phyloP scores from a whole-genome alignment of 2,329 filamentous ascomycete genomes.

The Aspergillus ustus region DNA sequence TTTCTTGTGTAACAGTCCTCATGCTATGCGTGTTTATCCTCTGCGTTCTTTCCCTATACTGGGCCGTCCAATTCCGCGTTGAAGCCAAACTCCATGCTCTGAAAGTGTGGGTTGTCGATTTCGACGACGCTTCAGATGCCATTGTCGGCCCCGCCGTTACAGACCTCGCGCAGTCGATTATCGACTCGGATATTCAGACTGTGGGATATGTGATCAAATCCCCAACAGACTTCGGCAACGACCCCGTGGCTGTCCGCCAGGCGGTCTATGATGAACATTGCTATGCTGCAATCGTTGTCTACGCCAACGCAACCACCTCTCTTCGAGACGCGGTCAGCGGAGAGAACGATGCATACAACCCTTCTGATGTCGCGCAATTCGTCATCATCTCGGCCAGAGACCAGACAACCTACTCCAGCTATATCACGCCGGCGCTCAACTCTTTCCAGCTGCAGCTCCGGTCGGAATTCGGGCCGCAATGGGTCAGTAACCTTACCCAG shows the following conservation, averaged over 20 bases:
- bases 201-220: constrained; percentile 58
- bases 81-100: constrained; percentile 55
- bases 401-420: constrained; percentile 57
- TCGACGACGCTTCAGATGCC: constrained; percentile 59
- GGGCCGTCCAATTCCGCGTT: constrained; percentile 60
- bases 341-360: constrained; percentile 65
- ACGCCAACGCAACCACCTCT: constrained; percentile 64
- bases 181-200: constrained; percentile 44
- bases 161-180: constrained; percentile 50
- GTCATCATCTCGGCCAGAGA: constrained; percentile 62
- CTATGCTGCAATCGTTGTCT: constrained; percentile 67
- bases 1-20: constrained; percentile 21
- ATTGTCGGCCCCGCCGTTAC: constrained; percentile 63
- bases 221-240: constrained; percentile 58
- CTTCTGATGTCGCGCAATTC: constrained; percentile 61
- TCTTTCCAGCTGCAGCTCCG: constrained; percentile 54
- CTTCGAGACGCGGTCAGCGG: constrained; percentile 59
- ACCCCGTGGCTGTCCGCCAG: constrained; percentile 61
- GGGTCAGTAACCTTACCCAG: constrained; percentile 40
- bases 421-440: constrained; percentile 58
- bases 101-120: constrained; percentile 65
- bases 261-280: constrained; percentile 63
- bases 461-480: constrained; percentile 53
- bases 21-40: constrained; percentile 62
- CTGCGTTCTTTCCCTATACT: constrained; percentile 63